Evolutionary conservation across 75 land plant species (phyloP).

Genomic region (Cryptomeria japonica): DNA sequence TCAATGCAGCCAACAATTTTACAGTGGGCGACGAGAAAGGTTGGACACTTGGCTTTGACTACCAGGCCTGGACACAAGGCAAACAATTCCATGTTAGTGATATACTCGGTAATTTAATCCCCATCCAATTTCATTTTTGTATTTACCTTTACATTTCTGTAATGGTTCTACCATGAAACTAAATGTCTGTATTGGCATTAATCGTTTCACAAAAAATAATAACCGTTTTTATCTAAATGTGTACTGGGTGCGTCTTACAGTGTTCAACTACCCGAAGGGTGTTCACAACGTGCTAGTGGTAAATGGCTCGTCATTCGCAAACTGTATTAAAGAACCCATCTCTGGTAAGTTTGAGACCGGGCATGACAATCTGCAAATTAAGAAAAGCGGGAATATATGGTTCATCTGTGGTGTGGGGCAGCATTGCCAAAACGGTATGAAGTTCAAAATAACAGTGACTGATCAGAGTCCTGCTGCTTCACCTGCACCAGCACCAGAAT

Average conservation of each 20-base stretch:
- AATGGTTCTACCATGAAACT: too few species aligned
- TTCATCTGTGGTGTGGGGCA: constrained; percentile 15
- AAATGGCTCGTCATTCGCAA: constrained; percentile 11
- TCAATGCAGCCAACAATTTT: not conserved
- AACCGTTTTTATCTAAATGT: too few species aligned
- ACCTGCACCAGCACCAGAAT: not conserved
- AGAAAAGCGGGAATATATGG: not conserved
- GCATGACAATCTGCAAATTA: not conserved
- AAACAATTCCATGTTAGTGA: constrained; percentile 19
- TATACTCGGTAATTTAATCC: not conserved
- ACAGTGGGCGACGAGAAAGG: constrained; percentile 7
- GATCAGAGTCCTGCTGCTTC: not conserved
- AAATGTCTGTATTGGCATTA: too few species aligned
- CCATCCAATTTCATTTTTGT: not conserved
- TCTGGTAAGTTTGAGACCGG: not conserved
- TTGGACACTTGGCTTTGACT: not conserved
- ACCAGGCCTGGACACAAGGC: not conserved
- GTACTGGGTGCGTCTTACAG: not conserved
- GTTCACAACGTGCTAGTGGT: constrained; percentile 18
- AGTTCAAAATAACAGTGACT: constrained; percentile 12
- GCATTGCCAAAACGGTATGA: constrained; percentile 17
- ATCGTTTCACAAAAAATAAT: too few species aligned
- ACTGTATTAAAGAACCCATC: not conserved
- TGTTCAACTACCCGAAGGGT: constrained; percentile 9
- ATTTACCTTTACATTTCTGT: not conserved